These are phyloP conservation scores for Heliosperma pusillum DNA, from an alignment of 148 eudicot species.

Conservation along the genomic window DNA sequence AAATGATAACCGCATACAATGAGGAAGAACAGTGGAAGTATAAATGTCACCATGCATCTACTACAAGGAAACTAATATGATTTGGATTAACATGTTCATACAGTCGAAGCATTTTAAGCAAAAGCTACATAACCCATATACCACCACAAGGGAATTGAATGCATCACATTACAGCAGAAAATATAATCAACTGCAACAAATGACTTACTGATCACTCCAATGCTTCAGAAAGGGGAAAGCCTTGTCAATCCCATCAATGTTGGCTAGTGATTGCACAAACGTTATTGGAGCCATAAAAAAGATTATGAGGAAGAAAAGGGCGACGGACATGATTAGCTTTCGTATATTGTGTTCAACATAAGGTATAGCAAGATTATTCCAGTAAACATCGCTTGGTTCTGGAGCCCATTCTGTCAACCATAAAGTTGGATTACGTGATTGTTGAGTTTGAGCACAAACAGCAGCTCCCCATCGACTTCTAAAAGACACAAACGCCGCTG, in stretches of 20 bases:
- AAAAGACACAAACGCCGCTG: slow-evolving; percentile 96
- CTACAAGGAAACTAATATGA: background rate
- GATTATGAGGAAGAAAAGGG: slow-evolving; percentile 75
- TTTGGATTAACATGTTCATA: background rate
- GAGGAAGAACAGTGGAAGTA: background rate
- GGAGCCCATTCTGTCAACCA: slow-evolving; percentile 99
- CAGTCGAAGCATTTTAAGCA: background rate
- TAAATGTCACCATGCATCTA: background rate
- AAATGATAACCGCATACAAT: background rate
- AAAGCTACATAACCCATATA: background rate
- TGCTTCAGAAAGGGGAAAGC: slow-evolving; percentile 70
- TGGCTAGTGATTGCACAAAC: slow-evolving; percentile 91
- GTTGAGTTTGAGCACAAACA: slow-evolving; percentile 97
- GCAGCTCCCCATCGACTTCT: slow-evolving; percentile 95
- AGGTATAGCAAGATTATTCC: slow-evolving; percentile 94
- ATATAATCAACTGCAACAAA: slow-evolving; percentile 4
- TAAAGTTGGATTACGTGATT: slow-evolving; percentile 70
- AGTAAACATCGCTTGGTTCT: slow-evolving; percentile 85
- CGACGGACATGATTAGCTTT: slow-evolving; percentile 64
- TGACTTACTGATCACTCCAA: slow-evolving; percentile 57
- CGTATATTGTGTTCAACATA: slow-evolving; percentile 64
- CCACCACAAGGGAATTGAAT: background rate
- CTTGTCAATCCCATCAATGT: slow-evolving; percentile 73
- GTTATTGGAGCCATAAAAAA: slow-evolving; percentile 93
- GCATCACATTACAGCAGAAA: background rate